A percentile compares a stretch with the other conserved stretches of the same genome.
phyloP scores from a whole-genome alignment of 164 flowering plant species.

The Stephania cephalantha region DNA sequence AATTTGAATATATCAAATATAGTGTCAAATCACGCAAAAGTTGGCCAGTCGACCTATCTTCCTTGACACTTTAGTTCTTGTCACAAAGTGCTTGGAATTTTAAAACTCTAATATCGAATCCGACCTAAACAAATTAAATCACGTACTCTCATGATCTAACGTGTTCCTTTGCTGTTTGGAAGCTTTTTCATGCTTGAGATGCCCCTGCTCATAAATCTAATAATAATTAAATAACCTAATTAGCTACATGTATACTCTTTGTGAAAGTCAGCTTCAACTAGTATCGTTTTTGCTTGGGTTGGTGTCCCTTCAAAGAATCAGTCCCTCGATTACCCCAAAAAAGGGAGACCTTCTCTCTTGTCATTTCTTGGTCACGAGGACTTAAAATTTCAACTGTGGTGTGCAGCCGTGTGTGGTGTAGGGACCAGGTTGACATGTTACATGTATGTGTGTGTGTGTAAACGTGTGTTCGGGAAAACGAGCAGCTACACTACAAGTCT shows the following conservation, averaged over 20 bases:
- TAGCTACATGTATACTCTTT: too few species aligned
- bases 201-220: background rate
- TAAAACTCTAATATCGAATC: conserved; percentile 12
- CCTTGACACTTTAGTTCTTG: conserved; percentile 7
- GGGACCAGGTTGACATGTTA: background rate
- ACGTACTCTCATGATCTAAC: background rate
- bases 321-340: conserved; percentile 7
- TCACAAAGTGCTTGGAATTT: conserved; percentile 10
- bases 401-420: conserved; percentile 3
- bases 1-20: background rate
- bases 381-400: conserved; percentile 5
- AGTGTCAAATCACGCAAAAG: conserved; percentile 13
- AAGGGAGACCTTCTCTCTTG: conserved; percentile 4
- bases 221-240: background rate
- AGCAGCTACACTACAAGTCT: background rate
- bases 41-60: conserved; percentile 12
- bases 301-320: conserved; percentile 11
- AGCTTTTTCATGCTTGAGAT: conserved; percentile 4
- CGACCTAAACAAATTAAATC: background rate
- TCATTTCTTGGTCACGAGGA: conserved; percentile 1
- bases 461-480: background rate
- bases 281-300: conserved; percentile 9
- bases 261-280: background rate
- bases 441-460: background rate
- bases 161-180: conserved; percentile 15